Base-by-base conservation (phyloP, 2,329 filamentous ascomycete genomes). In the Xylaria multiplex region DNA sequence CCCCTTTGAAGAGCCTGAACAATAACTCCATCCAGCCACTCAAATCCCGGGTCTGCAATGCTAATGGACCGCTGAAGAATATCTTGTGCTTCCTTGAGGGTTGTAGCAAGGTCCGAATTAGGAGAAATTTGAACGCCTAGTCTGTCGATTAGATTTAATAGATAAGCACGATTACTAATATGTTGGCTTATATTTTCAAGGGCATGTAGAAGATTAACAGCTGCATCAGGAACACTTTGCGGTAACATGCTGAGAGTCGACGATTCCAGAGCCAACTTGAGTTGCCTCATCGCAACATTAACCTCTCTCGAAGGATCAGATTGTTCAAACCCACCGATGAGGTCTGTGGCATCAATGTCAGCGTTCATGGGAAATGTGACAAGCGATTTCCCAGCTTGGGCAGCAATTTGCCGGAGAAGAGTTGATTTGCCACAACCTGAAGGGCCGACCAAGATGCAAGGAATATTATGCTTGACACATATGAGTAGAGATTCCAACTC, bases 321-420 rank as follows among this genome's bases (percentile, higher is more conserved):
- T 79, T 99, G 96, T 77, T 99, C 96, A 75, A 97, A 99, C 0
- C 96, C 96, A 74, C 96, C 96, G 63, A 99, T 93, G 62, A 99
- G 87, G 79, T 99, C 96, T 89, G 97, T 97, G 0, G 95, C 94
- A 77, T 99, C 96, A 50, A 97, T 92, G 73, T 99, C 96, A 6
- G 94, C 91, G 76, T 97, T 99, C 80, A 99, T 88, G 0, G 94
- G 90, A 73, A 98, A 92, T 16, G 93, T 91, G 37, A 94, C 86
- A 3, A 98, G 82, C 1, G 88, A 84, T 62, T 91, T 91, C 27
- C 96, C 96, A 48, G 88, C 88, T 27, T 91, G 81, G 13, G 91
- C 90, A n/a, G 96, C 94, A 32, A 97, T 84, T 69, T 95, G 90
- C 66, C 90, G 86, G 14, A 99, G 81, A 5, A 97, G 83, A 5